Evolutionary conservation across 2,329 filamentous ascomycete species (phyloP).

Genomic region (Aspergillus arachidicola): DNA sequence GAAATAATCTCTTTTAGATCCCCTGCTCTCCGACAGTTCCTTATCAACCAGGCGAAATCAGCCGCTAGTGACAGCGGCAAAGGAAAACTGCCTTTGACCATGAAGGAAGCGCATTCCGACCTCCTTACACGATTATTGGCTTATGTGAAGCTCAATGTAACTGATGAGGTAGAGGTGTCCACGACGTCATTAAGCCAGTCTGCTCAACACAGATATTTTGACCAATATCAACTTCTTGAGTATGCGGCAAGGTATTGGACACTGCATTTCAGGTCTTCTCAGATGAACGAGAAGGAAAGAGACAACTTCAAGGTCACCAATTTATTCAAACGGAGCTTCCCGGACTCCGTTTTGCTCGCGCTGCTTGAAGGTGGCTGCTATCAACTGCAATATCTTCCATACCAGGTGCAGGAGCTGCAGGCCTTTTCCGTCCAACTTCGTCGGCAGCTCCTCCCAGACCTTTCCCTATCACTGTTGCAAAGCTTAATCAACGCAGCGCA

Average conservation of each 20-base stretch:
- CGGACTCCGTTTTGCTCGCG: conserved; percentile 4
- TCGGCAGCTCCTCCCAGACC: neutral
- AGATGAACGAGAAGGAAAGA: conserved; percentile 2
- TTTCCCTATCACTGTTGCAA: neutral
- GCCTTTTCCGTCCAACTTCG: neutral
- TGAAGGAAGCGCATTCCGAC: conserved; percentile 5
- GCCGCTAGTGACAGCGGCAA: neutral
- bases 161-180: neutral
- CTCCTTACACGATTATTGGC: neutral
- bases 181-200: neutral
- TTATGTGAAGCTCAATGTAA: conserved; percentile 4
- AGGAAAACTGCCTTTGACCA: neutral
- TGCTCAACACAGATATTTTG: neutral
- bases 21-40: neutral
- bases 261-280: conserved; percentile 5
- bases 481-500: neutral
- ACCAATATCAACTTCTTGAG: conserved; percentile 4
- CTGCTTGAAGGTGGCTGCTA: conserved; percentile 2
- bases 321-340: conserved; percentile 1
- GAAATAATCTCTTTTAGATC: neutral
- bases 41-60: neutral
- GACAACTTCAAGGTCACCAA: conserved; percentile 3
- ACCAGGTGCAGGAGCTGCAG: conserved; percentile 5
- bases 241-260: conserved; percentile 7
- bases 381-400: neutral